These are phyloP conservation scores for Beauveria australis DNA, from an alignment of 2,329 filamentous ascomycete species.

Conservation along the genomic window DNA sequence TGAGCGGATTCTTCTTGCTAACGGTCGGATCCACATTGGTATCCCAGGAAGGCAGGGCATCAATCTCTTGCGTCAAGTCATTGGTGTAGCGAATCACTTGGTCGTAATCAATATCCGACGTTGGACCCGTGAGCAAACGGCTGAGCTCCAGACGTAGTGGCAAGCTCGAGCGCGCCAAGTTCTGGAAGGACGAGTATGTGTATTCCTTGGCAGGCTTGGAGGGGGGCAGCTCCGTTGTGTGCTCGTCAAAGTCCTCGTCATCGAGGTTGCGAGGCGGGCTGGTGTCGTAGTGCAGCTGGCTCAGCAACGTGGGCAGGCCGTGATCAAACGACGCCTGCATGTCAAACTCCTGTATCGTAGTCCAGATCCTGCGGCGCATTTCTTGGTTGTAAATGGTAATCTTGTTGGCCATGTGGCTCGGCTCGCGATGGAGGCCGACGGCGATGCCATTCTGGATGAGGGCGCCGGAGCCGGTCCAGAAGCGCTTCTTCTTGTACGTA, in stretches of 20 bases:
- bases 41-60: constrained; percentile 49
- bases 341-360: constrained; percentile 54
- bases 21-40: constrained; percentile 28
- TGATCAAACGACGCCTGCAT: constrained; percentile 55
- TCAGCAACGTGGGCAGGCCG: constrained; percentile 49
- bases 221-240: constrained; percentile 40
- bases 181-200: constrained; percentile 51
- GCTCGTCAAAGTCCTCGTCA: constrained; percentile 49
- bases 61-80: constrained; percentile 52
- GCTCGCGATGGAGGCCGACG: constrained; percentile 52
- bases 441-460: constrained; percentile 51
- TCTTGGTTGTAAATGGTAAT: constrained; percentile 54
- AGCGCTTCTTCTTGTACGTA: constrained; percentile 56
- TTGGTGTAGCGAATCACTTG: constrained; percentile 54
- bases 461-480: constrained; percentile 49
- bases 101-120: constrained; percentile 50
- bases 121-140: constrained; percentile 45
- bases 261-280: constrained; percentile 49
- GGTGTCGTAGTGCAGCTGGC: constrained; percentile 47
- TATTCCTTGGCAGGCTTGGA: constrained; percentile 46
- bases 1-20: constrained; percentile 44
- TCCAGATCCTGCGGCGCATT: constrained; percentile 54
- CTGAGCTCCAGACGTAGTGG: constrained; percentile 49
- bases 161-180: constrained; percentile 48
- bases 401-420: constrained; percentile 44